Base-by-base conservation (phyloP, 1,284 basidiomycete species). In the Leccinum subrobustum region DNA sequence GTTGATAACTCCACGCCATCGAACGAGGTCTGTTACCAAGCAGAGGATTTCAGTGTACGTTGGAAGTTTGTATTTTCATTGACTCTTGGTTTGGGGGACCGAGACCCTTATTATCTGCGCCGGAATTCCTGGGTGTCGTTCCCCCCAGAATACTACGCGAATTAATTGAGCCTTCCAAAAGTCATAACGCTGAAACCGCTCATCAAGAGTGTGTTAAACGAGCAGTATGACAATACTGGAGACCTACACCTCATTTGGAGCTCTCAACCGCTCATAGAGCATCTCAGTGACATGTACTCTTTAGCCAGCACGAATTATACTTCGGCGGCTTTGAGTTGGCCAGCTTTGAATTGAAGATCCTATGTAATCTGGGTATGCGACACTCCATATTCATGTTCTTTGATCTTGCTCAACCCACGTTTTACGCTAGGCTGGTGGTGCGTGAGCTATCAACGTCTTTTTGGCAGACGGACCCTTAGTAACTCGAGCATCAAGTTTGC, bases 271-370 rank as follows among this genome's bases (percentile, higher is more conserved):
- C 4, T 35, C 23, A 37, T n/a, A 33, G 27, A 67, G 70, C 76
- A 56, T 48, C 62, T 68, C 53, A 35, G 54, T 48, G 7, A 55
- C 4, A 29, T 1, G n/a, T 63, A 1, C 31, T 50, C 31, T 16
- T 57, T 37, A 85, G 83, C 81, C 83, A 62, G 85, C 83, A 31
- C 75, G 85, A 62, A 81, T 82, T 0, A 77, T 76, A 57, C 75
- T 88, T 4, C 83, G 83, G 4, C 73, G 82, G 64, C 78, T 87
- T 11, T 79, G 69, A 77, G 16, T 68, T 87, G 57, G 31, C 31
- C 73, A 83, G 64, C 78, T 87, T 11, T 79, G 69, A 76, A 16
- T 67, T 87, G 57, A 84, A 82, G 69, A 79, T 83, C 25, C 74
- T 88, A 8, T 35, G 33, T 12, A 14, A 81, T 87, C 51, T 87